Evolutionary conservation across 768 basidiomycete species (phyloP).

Genomic region (Pholiota microspora): DNA sequence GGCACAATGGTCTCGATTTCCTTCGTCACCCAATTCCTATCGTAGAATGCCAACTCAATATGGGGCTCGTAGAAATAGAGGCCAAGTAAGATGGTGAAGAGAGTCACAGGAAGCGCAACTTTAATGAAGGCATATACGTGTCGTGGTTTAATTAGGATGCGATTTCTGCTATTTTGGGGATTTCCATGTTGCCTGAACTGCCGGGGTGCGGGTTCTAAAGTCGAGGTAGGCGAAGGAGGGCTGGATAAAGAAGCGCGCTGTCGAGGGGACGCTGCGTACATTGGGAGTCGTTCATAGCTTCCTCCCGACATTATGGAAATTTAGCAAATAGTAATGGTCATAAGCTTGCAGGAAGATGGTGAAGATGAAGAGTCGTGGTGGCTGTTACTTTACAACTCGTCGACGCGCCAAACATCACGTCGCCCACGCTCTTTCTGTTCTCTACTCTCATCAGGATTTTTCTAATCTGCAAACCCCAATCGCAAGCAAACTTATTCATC

Average conservation of each 20-base stretch:
- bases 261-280: slow-evolving; percentile 34
- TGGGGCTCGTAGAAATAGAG: slow-evolving; percentile 77
- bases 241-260: slow-evolving; percentile 22
- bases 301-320: slow-evolving; percentile 31
- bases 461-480: too few relatives aligned
- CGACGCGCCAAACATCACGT: too few relatives aligned
- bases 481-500: too few relatives aligned
- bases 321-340: too few relatives aligned
- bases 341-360: too few relatives aligned
- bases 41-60: slow-evolving; percentile 80
- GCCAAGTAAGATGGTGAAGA: slow-evolving; percentile 42
- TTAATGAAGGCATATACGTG: slow-evolving; percentile 40
- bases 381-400: too few relatives aligned
- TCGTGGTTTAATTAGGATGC: slow-evolving; percentile 31
- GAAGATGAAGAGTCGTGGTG: too few relatives aligned
- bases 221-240: slow-evolving; percentile 21
- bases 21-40: slow-evolving; percentile 66
- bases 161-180: slow-evolving; percentile 15
- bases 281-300: slow-evolving; percentile 48
- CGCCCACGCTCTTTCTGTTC: too few relatives aligned
- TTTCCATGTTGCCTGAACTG: slow-evolving; percentile 26
- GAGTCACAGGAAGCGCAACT: slow-evolving; percentile 35
- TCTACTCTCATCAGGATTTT: too few relatives aligned
- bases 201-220: slow-evolving; percentile 15
- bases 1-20: slow-evolving; percentile 69